phyloP scores from a whole-genome alignment of 1,139 yeast species.

The Spencermartinsiella ligniputridi region DNA sequence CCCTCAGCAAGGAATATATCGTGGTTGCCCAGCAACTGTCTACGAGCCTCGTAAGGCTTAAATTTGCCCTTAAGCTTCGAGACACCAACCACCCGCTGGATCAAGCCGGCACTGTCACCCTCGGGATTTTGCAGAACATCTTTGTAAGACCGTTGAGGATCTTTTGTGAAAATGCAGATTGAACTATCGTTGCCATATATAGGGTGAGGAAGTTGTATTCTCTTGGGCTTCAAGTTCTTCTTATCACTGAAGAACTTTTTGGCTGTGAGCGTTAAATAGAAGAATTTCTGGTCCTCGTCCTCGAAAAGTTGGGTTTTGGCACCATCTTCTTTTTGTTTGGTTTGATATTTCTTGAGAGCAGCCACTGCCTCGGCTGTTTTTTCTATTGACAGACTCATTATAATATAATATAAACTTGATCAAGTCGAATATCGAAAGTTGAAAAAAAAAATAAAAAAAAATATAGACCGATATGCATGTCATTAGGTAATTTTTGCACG shows the following conservation, averaged over 20 bases:
- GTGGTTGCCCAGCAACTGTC: slow-evolving; percentile 35
- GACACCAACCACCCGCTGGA: slow-evolving; percentile 38
- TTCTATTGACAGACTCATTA: slow-evolving; percentile 12
- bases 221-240: slow-evolving; percentile 69
- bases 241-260: slow-evolving; percentile 60
- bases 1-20: slow-evolving; percentile 85
- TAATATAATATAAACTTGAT: background rate
- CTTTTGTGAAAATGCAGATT: slow-evolving; percentile 72
- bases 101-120: slow-evolving; percentile 31
- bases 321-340: slow-evolving; percentile 16
- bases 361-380: slow-evolving; percentile 31
- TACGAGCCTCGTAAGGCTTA: slow-evolving; percentile 41
- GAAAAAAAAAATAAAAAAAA: background rate
- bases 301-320: slow-evolving; percentile 47
- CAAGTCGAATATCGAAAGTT: background rate
- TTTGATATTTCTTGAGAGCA: slow-evolving; percentile 34
- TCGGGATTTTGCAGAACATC: slow-evolving; percentile 59
- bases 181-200: slow-evolving; percentile 43
- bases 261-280: slow-evolving; percentile 57
- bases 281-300: slow-evolving; percentile 35
- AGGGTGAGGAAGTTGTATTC: slow-evolving; percentile 51
- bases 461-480: no score
- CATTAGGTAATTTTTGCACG: background rate
- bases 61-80: slow-evolving; percentile 41
- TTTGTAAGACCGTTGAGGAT: slow-evolving; percentile 56